Evolutionary conservation across 192 early-diverging fungal genomes (phyloP).

Genomic region (Allomyces macrogynus): DNA sequence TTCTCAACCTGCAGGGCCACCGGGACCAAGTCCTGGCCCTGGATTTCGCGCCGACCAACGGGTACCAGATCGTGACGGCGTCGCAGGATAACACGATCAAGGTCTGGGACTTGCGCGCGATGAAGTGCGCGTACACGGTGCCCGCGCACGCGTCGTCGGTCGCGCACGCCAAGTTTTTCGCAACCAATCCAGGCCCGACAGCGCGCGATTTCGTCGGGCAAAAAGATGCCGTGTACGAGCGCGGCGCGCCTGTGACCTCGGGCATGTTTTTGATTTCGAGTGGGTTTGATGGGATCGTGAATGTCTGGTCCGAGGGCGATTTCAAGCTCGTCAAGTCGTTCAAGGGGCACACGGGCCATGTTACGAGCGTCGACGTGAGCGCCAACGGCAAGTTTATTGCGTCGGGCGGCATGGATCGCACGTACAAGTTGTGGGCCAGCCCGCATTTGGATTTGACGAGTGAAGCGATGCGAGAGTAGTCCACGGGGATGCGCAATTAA

Average conservation of each 20-base stretch:
- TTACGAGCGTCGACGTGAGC: slow-evolving; percentile 57
- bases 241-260: slow-evolving; percentile 11
- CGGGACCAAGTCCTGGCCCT: slow-evolving; percentile 69
- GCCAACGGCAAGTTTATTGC: slow-evolving; percentile 63
- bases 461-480: no score
- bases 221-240: slow-evolving; percentile 9
- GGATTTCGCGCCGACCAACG: slow-evolving; percentile 62
- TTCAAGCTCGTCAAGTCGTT: slow-evolving; percentile 77
- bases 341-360: slow-evolving; percentile 71
- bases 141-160: slow-evolving; percentile 83
- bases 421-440: slow-evolving; percentile 76
- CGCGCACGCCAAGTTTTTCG: slow-evolving; percentile 50
- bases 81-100: slow-evolving; percentile 77
- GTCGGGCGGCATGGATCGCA: slow-evolving; percentile 74
- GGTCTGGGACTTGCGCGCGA: slow-evolving; percentile 76
- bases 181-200: slow-evolving; percentile 9
- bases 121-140: slow-evolving; percentile 57
- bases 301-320: slow-evolving; percentile 83
- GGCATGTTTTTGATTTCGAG: slow-evolving; percentile 64
- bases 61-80: slow-evolving; percentile 75
- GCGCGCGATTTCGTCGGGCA: slow-evolving; percentile 12
- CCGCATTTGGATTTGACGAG: slow-evolving; percentile 16
- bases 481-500: no score
- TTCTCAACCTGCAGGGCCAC: slow-evolving; percentile 77
- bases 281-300: slow-evolving; percentile 78